Conservation (phyloP, 1,284 basidiomycete genomes). For the Fomes fomentarius region DNA sequence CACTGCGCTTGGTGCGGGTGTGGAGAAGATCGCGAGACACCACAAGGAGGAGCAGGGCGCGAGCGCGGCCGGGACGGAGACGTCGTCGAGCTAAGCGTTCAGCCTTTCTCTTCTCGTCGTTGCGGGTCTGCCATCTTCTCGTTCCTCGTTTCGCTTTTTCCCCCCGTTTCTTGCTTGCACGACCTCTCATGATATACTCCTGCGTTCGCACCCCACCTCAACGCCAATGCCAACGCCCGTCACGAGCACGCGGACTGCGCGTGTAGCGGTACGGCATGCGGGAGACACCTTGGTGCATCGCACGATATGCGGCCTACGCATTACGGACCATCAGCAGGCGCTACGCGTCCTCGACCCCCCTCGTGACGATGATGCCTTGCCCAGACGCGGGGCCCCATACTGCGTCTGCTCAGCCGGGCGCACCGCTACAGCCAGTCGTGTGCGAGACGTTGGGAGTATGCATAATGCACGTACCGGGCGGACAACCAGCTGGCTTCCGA, state of each 20-base stretch:
- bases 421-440: background rate
- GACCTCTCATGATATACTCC: constrained; percentile 11
- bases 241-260: constrained; percentile 15
- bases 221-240: constrained; percentile 1
- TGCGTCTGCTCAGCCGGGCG: background rate
- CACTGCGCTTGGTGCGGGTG: constrained; percentile 59
- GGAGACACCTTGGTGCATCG: background rate
- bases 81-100: constrained; percentile 10
- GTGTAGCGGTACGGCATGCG: constrained; percentile 13
- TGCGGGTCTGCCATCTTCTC: background rate
- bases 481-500: background rate
- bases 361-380: constrained; percentile 8
- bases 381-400: background rate
- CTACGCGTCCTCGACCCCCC: background rate
- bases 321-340: constrained; percentile 10
- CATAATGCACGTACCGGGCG: background rate
- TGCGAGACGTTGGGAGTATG: background rate
- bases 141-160: background rate
- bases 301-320: constrained; percentile 11
- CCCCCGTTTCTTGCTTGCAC: background rate
- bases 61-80: background rate
- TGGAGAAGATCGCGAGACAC: constrained; percentile 74
- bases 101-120: background rate
- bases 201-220: background rate
- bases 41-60: constrained; percentile 23